A percentile compares a stretch with the other conserved stretches of the same genome.
Evolutionary conservation across 768 basidiomycete species (phyloP).

Genomic region (Amanita exitialis): DNA sequence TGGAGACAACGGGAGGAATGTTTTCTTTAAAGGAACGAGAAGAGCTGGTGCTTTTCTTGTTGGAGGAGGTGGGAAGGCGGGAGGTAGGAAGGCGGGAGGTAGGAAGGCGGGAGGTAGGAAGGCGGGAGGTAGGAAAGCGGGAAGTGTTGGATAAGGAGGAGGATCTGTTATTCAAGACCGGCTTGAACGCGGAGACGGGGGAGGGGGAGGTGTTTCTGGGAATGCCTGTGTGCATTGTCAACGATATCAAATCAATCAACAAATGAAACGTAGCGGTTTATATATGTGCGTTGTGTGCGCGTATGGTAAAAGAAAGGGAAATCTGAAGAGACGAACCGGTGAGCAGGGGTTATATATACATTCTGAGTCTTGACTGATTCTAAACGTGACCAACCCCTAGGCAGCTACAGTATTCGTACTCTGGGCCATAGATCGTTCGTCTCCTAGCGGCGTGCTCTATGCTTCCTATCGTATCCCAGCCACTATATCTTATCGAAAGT

Average conservation of each 20-base stretch:
- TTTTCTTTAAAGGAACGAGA: background rate
- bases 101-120: background rate
- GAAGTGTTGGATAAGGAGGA: too few relatives aligned
- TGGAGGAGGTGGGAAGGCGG: background rate
- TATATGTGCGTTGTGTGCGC: too few relatives aligned
- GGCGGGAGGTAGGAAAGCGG: background rate
- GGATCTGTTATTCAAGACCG: background rate
- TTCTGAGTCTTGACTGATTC: background rate
- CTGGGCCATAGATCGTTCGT: too few relatives aligned
- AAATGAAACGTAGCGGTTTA: background rate
- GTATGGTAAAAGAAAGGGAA: background rate
- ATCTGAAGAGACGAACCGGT: background rate
- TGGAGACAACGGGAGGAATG: background rate
- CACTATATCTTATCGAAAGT: too few relatives aligned
- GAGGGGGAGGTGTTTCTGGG: background rate
- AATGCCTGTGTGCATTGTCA: background rate
- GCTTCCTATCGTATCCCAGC: too few relatives aligned
- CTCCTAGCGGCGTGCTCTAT: too few relatives aligned
- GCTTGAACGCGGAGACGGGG: background rate
- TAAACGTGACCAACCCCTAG: background rate
- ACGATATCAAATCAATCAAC: background rate
- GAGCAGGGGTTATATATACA: background rate
- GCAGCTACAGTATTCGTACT: too few relatives aligned
- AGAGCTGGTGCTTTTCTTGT: background rate
- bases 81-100: background rate